phyloP scores from a whole-genome alignment of 805 yeast species.

The Candida dajiaensis region DNA sequence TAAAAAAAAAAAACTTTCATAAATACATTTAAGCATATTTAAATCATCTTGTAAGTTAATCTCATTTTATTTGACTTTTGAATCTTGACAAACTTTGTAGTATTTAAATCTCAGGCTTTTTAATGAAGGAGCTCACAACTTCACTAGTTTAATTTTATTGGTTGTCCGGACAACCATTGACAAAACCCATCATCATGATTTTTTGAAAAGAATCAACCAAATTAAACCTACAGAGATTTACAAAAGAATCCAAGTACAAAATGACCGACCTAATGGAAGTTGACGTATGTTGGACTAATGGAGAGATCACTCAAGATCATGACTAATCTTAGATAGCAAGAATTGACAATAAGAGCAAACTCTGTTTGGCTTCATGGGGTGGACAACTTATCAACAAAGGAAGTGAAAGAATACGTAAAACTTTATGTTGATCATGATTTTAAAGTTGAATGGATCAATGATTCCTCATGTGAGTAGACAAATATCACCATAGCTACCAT shows the following conservation, averaged over 20 bases:
- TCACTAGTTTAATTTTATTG: too few species aligned
- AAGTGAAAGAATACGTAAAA: conserved; percentile 16
- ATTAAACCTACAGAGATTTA: too few species aligned
- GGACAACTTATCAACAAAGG: conserved; percentile 21
- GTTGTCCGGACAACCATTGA: too few species aligned
- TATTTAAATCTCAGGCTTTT: too few species aligned
- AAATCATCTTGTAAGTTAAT: too few species aligned
- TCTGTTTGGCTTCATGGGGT: conserved; percentile 21
- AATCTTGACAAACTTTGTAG: too few species aligned
- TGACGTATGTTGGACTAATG: conserved; percentile 11
- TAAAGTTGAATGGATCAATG: conserved; percentile 25
- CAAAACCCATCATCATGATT: too few species aligned
- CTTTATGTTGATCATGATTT: conserved; percentile 12
- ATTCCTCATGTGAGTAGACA: conserved; percentile 15
- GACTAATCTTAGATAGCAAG: neutral
- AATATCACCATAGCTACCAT: neutral
- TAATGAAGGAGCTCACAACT: too few species aligned
- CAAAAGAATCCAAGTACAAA: neutral
- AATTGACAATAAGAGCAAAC: conserved; percentile 17
- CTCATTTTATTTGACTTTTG: too few species aligned
- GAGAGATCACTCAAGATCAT: neutral
- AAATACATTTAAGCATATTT: too few species aligned
- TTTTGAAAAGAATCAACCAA: too few species aligned
- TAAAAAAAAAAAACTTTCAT: neutral
- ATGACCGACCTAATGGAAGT: conserved; percentile 12